Percentiles rank a stretch among this genome's conserved stretches.
These are phyloP conservation scores for Gaertneriomyces sp. DNA, from an alignment of 192 early-diverging fungal genomes.

Conservation along the genomic window DNA sequence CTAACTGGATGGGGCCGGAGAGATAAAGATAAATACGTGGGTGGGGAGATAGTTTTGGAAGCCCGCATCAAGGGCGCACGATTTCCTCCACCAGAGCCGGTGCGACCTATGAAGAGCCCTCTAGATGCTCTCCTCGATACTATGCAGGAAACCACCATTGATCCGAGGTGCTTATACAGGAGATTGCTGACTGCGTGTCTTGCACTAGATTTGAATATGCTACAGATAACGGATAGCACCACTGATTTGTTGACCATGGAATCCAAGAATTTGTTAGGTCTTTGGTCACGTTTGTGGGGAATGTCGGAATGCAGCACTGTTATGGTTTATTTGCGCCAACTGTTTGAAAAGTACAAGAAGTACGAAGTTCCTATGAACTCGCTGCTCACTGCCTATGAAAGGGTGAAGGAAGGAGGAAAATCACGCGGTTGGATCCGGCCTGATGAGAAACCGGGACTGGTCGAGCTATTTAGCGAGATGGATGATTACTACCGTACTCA, in stretches of 20 bases:
- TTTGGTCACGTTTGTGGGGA: slow-evolving; percentile 38
- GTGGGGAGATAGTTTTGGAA: slow-evolving; percentile 49
- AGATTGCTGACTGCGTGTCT: slow-evolving; percentile 42
- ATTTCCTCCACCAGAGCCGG: background rate
- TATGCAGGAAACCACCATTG: slow-evolving; percentile 30
- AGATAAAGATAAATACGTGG: slow-evolving; percentile 59
- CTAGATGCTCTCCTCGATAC: background rate
- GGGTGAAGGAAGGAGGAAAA: slow-evolving; percentile 41
- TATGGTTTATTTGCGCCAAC: slow-evolving; percentile 41
- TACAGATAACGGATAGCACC: slow-evolving; percentile 36
- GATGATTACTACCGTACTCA: slow-evolving; percentile 44
- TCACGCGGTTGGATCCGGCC: slow-evolving; percentile 36
- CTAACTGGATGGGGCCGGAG: slow-evolving; percentile 39
- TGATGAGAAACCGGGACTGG: slow-evolving; percentile 30
- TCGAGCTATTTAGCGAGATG: slow-evolving; percentile 49
- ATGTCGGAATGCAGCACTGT: slow-evolving; percentile 47
- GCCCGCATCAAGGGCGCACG: slow-evolving; percentile 32
- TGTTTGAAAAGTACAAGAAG: slow-evolving; percentile 48
- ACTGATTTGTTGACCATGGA: slow-evolving; percentile 44
- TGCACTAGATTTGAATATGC: slow-evolving; percentile 42
- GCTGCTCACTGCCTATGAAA: slow-evolving; percentile 43
- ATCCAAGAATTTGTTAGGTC: slow-evolving; percentile 36
- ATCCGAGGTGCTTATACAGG: slow-evolving; percentile 41
- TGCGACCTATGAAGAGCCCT: slow-evolving; percentile 5
- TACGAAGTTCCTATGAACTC: slow-evolving; percentile 42